A percentile compares a stretch with the other conserved stretches of the same genome.
Evolutionary conservation across 257 asterid genomes (phyloP).

Genomic region (Solanum lycopersicoides): DNA sequence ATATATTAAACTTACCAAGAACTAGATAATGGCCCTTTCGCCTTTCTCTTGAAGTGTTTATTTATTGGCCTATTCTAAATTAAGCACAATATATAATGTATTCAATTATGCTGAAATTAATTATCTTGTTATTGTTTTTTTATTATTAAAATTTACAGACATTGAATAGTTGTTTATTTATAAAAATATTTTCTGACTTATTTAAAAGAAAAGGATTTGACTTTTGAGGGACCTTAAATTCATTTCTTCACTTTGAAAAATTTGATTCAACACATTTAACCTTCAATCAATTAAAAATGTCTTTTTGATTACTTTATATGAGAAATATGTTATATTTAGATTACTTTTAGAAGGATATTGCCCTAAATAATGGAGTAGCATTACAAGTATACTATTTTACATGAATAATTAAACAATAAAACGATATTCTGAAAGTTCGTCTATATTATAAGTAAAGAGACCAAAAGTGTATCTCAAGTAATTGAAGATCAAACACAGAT

Average conservation of each 20-base stretch:
- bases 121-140: background rate
- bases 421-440: fast-evolving
- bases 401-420: background rate
- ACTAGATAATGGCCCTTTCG: background rate
- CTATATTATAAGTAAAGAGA: background rate
- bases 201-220: too few species aligned
- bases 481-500: background rate
- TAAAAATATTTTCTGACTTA: too few species aligned
- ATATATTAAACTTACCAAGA: background rate
- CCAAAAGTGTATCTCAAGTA: background rate
- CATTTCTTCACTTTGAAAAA: too few species aligned
- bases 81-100: background rate
- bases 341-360: background rate
- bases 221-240: too few species aligned
- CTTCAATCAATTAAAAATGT: too few species aligned
- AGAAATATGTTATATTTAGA: too few species aligned
- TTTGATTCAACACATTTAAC: too few species aligned
- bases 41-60: background rate
- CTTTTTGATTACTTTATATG: too few species aligned
- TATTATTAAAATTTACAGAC: too few species aligned
- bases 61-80: background rate
- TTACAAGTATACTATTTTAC: too few species aligned
- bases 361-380: background rate
- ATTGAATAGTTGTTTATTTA: too few species aligned
- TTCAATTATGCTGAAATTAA: background rate